Conservation (phyloP, 495 filamentous ascomycete genomes). For the Penicillium cosmopolitanum region DNA sequence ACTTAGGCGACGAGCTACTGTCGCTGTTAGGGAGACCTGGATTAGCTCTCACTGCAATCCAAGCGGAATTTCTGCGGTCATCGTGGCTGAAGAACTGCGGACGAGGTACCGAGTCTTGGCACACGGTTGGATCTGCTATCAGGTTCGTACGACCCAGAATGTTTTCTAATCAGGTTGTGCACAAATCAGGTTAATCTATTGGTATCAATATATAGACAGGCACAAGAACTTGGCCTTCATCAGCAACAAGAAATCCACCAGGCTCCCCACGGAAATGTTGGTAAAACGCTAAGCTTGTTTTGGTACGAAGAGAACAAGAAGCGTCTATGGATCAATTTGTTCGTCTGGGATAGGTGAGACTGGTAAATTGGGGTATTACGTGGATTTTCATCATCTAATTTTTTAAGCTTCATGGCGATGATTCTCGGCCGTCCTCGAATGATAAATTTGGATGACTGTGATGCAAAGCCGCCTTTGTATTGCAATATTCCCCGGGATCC, state of each 20-base stretch:
- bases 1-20: no score
- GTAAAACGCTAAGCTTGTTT: conserved; percentile 14
- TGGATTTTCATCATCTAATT: conserved; percentile 5
- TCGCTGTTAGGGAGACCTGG: conserved; percentile 10
- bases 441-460: conserved; percentile 17
- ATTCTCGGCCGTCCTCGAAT: conserved; percentile 15
- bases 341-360: conserved; percentile 21
- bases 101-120: conserved; percentile 12
- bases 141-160: conserved; percentile 5
- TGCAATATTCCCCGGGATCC: conserved; percentile 12
- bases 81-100: no score
- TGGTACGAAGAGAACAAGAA: conserved; percentile 20
- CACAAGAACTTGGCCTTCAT: no score
- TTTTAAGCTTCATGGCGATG: conserved; percentile 22
- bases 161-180: no score
- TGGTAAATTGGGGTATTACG: no score
- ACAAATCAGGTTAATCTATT: no score
- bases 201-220: background rate
- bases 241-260: no score
- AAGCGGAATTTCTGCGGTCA: conserved; percentile 15
- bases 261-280: background rate
- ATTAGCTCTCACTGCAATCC: conserved; percentile 8
- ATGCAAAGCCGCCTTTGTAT: conserved; percentile 9
- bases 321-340: conserved; percentile 20
- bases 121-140: conserved; percentile 16